A percentile compares a stretch with the other conserved stretches of the same genome.
phyloP scores from a whole-genome alignment of 176 grass and related monocot species.

The Guadua angustifolia region DNA sequence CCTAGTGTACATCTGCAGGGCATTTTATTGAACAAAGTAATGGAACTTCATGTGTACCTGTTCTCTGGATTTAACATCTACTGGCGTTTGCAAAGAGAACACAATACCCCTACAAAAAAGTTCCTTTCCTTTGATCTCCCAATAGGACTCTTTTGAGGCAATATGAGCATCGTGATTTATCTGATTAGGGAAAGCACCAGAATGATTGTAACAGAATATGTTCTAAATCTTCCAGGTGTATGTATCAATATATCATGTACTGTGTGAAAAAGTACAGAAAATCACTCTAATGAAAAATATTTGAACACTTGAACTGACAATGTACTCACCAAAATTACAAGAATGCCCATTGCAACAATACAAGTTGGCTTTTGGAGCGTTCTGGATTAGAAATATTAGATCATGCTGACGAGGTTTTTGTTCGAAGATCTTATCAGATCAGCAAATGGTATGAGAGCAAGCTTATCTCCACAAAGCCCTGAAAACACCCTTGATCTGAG shows the following conservation, averaged over 20 bases:
- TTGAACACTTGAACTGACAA: slow-evolving; percentile 9
- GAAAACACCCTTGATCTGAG: slow-evolving; percentile 91
- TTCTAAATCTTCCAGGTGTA: slow-evolving; percentile 8
- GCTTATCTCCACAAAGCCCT: slow-evolving; percentile 79
- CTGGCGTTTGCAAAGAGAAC: slow-evolving; percentile 77
- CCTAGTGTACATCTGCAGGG: not conserved
- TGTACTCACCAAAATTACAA: not conserved
- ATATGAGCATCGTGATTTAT: slow-evolving; percentile 74
- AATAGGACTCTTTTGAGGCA: slow-evolving; percentile 69
- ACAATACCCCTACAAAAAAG: slow-evolving; percentile 70
- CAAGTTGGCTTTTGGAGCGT: not conserved
- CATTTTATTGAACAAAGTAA: slow-evolving; percentile 14
- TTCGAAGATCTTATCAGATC: slow-evolving; percentile 69
- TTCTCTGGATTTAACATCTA: slow-evolving; percentile 68
- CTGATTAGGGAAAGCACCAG: slow-evolving; percentile 53
- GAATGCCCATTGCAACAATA: not conserved
- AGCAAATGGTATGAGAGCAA: slow-evolving; percentile 91
- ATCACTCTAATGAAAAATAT: not conserved
- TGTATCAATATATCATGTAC: not conserved
- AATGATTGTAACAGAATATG: slow-evolving; percentile 31
- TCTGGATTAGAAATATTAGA: slow-evolving; percentile 8
- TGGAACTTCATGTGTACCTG: slow-evolving; percentile 55
- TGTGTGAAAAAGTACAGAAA: not conserved
- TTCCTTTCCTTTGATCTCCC: slow-evolving; percentile 94
- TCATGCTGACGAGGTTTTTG: not conserved